Evolutionary conservation across 139 green algal species (phyloP).

Genomic region (Tetraselmis striata): DNA sequence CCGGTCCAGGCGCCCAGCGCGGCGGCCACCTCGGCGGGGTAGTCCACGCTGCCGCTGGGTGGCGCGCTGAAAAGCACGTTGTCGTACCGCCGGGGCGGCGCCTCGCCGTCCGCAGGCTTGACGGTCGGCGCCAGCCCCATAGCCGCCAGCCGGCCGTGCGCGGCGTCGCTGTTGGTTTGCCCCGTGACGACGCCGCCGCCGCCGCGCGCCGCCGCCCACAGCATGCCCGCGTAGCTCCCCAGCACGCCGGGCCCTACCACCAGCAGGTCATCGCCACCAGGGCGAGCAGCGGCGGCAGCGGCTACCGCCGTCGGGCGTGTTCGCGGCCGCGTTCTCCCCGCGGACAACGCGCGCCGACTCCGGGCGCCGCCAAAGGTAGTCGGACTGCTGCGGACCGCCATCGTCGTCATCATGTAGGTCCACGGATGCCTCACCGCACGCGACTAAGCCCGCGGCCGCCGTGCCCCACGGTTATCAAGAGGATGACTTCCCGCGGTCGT

Average conservation of each 20-base stretch:
- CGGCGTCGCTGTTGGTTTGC: constrained; percentile 80
- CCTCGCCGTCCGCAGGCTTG: constrained; percentile 32
- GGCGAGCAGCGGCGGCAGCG: too few species aligned
- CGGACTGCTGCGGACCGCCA: too few species aligned
- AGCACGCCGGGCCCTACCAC: constrained; percentile 86
- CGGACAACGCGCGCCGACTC: too few species aligned
- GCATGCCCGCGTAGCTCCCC: constrained; percentile 61
- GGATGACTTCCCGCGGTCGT: too few species aligned
- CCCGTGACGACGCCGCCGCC: constrained; percentile 57
- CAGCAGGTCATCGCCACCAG: constrained; percentile 55
- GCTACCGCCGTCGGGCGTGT: too few species aligned
- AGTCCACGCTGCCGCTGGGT: constrained; percentile 81
- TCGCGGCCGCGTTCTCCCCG: too few species aligned
- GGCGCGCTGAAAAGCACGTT: constrained; percentile 87
- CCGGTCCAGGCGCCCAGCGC: constrained; percentile 62
- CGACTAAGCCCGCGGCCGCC: too few species aligned
- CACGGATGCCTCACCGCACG: too few species aligned
- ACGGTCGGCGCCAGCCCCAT: constrained; percentile 60
- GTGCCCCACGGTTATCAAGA: too few species aligned
- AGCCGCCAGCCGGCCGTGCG: constrained; percentile 69
- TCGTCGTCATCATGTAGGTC: too few species aligned
- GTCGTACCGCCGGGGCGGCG: constrained; percentile 53
- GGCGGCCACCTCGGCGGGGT: constrained; percentile 61
- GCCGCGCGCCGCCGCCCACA: constrained; percentile 67
- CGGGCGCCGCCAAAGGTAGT: too few species aligned